Evolutionary conservation across 176 grass and related monocot genomes (phyloP).

Genomic region (bread wheat (Triticum aestivum)): IWGSC_CS_RefSeq_v2.1 NC_057807.1:128520588-128521087

Average conservation of each 20-base stretch:
- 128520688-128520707: not conserved
- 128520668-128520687: not conserved
- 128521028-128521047: not conserved
- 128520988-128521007: not conserved
- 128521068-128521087: not conserved
- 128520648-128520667: not conserved
- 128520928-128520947: not conserved
- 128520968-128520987: not conserved
- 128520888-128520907: not conserved
- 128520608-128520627: not conserved
- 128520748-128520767: slow-evolving; percentile 9
- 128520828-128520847: not conserved
- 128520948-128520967: not conserved
- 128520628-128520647: not conserved
- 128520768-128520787: not conserved
- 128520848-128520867: not conserved
- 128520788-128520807: not conserved
- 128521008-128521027: not conserved
- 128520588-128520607: too few species aligned
- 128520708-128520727: not conserved
- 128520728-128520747: not conserved
- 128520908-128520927: slow-evolving; percentile 1
- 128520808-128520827: not conserved
- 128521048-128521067: not conserved
- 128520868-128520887: slow-evolving; percentile 3